Conservation (phyloP, 2,329 filamentous ascomycete genomes). For the Trichoderma atrobrunneum region DNA sequence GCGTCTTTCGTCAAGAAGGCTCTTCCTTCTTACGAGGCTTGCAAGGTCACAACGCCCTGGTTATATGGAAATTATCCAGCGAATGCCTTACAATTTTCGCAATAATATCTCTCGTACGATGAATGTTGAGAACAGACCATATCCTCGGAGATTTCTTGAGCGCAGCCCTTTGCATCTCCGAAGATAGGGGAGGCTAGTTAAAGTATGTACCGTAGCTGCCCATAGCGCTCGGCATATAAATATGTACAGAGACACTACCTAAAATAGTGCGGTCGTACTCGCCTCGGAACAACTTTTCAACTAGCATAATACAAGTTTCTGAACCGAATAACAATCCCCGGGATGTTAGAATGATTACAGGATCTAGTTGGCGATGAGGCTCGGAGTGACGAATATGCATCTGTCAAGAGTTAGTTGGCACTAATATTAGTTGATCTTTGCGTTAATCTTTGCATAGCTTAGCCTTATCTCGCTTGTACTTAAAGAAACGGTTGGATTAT, state of each 20-base stretch:
- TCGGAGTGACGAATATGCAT: neutral
- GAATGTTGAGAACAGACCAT: neutral
- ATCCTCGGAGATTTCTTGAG: neutral
- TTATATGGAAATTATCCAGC: neutral
- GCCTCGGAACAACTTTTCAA: neutral
- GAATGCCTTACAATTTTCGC: neutral
- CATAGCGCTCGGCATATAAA: neutral
- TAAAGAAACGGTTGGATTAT: neutral
- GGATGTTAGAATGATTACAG: neutral
- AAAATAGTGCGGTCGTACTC: neutral
- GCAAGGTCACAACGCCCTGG: neutral
- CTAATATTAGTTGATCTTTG: neutral
- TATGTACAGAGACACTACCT: neutral
- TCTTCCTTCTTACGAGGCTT: neutral
- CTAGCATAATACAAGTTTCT: neutral
- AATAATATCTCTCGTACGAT: neutral
- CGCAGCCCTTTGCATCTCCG: neutral
- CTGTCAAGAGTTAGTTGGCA: neutral
- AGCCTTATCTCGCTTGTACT: rapidly evolving
- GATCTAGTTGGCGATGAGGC: neutral
- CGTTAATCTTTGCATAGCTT: neutral
- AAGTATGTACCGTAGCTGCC: neutral
- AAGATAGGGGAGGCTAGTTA: neutral
- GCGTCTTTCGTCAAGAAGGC: neutral
- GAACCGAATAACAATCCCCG: neutral